These are phyloP conservation scores for Kodamaea laetipori DNA, from an alignment of 805 yeast species.

Conservation along the genomic window DNA sequence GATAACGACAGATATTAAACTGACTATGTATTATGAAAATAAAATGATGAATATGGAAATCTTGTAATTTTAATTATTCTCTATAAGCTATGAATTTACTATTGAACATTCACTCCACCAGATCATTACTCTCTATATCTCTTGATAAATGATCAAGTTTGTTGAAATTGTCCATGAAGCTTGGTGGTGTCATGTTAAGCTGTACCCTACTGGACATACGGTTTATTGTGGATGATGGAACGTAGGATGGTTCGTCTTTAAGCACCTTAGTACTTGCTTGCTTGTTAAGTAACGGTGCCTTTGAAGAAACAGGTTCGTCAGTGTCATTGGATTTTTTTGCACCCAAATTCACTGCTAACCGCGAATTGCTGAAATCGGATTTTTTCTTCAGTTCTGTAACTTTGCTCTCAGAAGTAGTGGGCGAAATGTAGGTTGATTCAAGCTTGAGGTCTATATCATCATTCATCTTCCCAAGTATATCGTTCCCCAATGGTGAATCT, in stretches of 20 bases:
- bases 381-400: conserved; percentile 9
- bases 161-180: conserved; percentile 10
- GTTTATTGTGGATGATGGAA: conserved; percentile 8
- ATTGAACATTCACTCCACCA: conserved; percentile 3
- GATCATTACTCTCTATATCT: conserved; percentile 10
- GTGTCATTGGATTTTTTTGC: conserved; percentile 3
- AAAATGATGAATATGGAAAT: background rate
- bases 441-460: conserved; percentile 30
- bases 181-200: conserved; percentile 8
- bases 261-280: conserved; percentile 31
- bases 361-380: conserved; percentile 20
- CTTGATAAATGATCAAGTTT: background rate
- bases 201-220: conserved; percentile 1
- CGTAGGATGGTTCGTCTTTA: conserved; percentile 5
- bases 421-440: conserved; percentile 15
- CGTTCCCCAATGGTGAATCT: conserved; percentile 32
- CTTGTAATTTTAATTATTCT: conserved; percentile 1
- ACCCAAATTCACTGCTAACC: conserved; percentile 20
- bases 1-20: conserved; percentile 11
- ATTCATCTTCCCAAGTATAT: conserved; percentile 23
- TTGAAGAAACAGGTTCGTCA: conserved; percentile 16
- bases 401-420: conserved; percentile 6
- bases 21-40: background rate
- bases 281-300: conserved; percentile 37
- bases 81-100: conserved; percentile 2